Evolutionary conservation across 257 asterid species (phyloP), one percentile per base, ranked within the genome.

Genomic region (Petrea volubilis): DNA sequence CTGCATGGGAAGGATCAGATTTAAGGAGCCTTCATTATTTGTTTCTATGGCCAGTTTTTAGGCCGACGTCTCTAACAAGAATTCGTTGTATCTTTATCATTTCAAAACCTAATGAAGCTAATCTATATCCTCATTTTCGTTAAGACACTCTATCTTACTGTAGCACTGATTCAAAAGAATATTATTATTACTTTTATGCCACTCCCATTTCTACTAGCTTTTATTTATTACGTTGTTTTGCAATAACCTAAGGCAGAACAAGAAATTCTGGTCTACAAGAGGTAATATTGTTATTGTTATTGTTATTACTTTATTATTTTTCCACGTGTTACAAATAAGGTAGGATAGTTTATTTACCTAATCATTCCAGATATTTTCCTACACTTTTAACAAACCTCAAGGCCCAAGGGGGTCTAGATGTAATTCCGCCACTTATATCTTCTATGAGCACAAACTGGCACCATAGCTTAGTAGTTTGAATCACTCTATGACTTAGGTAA

Each of bases 61-160:
- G 55, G 76, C 76, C 80, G 6, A 56, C 10, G 8, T 11, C 41
- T 60, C 67, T 62, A 33, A 61, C 76, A 70, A 68, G 53, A 68
- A 60, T 34, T 59, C 60, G 52, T 51, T 68, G 69, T 61, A 51
- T 68, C 41, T 0, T 67, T 52, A 21, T 60, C 52, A 41, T 67
- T 75, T 52, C 21, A 50, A 21, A 56, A 15, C 7, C 29, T 33
- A 50, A 34, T 60, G 76, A 50, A 75, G 49, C 70, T 75, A 31
- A 75, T 61, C 38, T 52, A 21, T 49, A 47, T 59, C 12, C 62
- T 24, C 60, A 55, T 18, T 47, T 34, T 15, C 24, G 7, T 62
- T 15, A 18, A 28, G 59, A 18, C 18, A 40, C 24, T 34, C 12
- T 7, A 25, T 55, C 59, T 28, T 36, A 28, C 50, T 60, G 23